Base-by-base conservation (phyloP, 208 protist genomes). In the Leishmania tarentolae region DNA sequence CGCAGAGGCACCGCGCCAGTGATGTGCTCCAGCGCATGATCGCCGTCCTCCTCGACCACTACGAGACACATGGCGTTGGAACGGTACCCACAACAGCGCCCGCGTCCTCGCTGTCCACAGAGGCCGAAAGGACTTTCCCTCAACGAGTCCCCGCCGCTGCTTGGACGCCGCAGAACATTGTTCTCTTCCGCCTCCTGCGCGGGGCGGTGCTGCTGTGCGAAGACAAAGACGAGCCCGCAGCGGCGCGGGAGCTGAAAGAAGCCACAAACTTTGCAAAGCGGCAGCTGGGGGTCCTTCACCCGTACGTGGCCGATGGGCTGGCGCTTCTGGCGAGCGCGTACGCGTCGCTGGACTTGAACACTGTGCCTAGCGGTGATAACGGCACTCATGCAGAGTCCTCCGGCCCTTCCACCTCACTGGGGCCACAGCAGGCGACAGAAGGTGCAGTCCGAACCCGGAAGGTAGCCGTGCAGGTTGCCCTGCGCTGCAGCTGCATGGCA, bases 181-280 rank as follows among this genome's bases (percentile, higher is more conserved):
- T 83, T 8, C 79, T 92, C 28, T 83, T 89, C 47, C 86, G 83
- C 35, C 84, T 92, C 7, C 83, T 94, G 17, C 86, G 82, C 42
- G 89, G 88, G 17, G 63, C 85, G 1, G 52, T 75, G 66, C 72
- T 84, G 40, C 76, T 93, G 19, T 82, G 68, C 24, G 88, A 89
- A 44, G 88, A 90, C 65, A 83, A 78, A 50, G 91, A 94, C 63
- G 91, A 90, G 71, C 76, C 84, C 31, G 77, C 81, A 9, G 87
- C 91, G 0, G 81, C 74, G 15, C 80, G 78, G n/a, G 57, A 78
- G 31, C 82, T 94, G 69, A 87, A 84, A 35, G 73, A 84, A 47
- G 84, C 83, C 35, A 76, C 83, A 46, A 77, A 90, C 65, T 73
- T 78, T 28, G 77, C 88, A 11, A 87, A 83, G 47, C 52, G 52